Percentiles rank a stretch among this genome's conserved stretches.
These are phyloP conservation scores for Apiospora kogelbergensis DNA, from an alignment of 2,329 filamentous ascomycete species.

Conservation along the genomic window DNA sequence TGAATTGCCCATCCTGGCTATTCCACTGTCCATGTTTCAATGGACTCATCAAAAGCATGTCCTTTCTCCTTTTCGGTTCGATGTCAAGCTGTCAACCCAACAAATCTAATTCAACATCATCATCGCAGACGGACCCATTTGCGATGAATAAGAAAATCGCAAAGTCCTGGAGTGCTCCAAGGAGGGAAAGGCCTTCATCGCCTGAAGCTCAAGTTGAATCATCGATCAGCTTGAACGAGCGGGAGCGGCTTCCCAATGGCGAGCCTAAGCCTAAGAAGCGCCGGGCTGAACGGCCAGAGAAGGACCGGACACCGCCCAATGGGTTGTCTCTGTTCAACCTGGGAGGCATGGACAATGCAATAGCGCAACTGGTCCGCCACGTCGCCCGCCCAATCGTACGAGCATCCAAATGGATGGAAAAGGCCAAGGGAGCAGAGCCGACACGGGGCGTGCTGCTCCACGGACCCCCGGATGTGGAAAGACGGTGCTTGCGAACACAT, in stretches of 20 bases:
- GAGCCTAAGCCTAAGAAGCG: constrained; percentile 67
- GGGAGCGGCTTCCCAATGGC: constrained; percentile 61
- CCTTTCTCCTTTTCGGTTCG: no score
- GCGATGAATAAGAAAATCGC: constrained; percentile 43
- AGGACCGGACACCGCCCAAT: constrained; percentile 64
- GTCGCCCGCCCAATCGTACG: constrained; percentile 43
- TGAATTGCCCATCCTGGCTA: neutral
- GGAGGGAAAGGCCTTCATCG: constrained; percentile 17
- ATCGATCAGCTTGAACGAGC: constrained; percentile 38
- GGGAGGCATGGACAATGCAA: constrained; percentile 73
- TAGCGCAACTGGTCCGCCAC: constrained; percentile 37
- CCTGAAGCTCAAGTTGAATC: constrained; percentile 24
- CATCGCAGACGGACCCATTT: constrained; percentile 23
- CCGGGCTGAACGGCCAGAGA: constrained; percentile 51
- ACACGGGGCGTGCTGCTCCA: constrained; percentile 76
- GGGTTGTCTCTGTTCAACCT: constrained; percentile 70
- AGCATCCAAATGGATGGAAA: neutral
- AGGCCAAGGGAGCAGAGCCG: constrained; percentile 57
- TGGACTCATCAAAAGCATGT: neutral
- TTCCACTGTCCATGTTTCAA: no score
- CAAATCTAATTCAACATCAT: no score
- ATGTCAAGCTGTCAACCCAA: no score
- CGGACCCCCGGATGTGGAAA: constrained; percentile 83
- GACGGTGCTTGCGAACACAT: constrained; percentile 78
- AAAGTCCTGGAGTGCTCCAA: constrained; percentile 38